Evolutionary conservation across 208 protist genomes (phyloP), one percentile per base, ranked within the genome.

Genomic region (Vickermania spadyakhi): DNA sequence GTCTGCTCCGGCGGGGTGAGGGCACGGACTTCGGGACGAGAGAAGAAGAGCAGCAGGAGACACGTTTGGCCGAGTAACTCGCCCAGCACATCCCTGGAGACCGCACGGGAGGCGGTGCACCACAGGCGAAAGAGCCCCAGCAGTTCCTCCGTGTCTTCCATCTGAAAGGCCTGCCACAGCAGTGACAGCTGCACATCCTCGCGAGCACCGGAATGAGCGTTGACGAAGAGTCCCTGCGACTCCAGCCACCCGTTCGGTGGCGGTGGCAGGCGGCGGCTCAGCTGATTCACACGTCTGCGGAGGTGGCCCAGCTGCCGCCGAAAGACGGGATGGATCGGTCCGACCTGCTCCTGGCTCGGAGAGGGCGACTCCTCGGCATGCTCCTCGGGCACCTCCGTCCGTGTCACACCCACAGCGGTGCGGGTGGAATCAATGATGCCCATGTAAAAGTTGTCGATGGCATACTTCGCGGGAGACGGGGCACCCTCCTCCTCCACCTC

Each of bases 21-120:
- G 21, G 83, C 80, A 5, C 82, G 66, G 41, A 94, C 82, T 42
- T 94, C 88, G 63, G 87, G 81, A n/a, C 79, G 73, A 0, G 79
- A 42, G 58, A 89, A 92, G 56, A 94, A 90, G 22, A 89, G 75
- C 58, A 94, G 51, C 60, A 81, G 65, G 29, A 94, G 76, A 5
- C 77, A 81, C 14, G 58, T 73, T 56, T 89, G 80, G 11, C 65
- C 52, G 1, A 75, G 52, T 28, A 89, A 1, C 60, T 94, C 88
- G 2, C 31, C 23, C 18, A 62, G 49, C 0, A 89, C 69, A n/a
- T 78, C 64, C 25, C 31, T 36, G 49, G 76, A 23, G 14, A 87
- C 49, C 26, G 26, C 30, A 7, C 31, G 29, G 13, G 76, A 58
- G 0, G 58, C 51, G 0, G 45, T 57, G 28, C 64, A 73, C 3